Percentiles rank a stretch among this genome's conserved stretches.
phyloP scores from a whole-genome alignment of 2,329 filamentous ascomycete species.

The Daldinia sp. region DNA sequence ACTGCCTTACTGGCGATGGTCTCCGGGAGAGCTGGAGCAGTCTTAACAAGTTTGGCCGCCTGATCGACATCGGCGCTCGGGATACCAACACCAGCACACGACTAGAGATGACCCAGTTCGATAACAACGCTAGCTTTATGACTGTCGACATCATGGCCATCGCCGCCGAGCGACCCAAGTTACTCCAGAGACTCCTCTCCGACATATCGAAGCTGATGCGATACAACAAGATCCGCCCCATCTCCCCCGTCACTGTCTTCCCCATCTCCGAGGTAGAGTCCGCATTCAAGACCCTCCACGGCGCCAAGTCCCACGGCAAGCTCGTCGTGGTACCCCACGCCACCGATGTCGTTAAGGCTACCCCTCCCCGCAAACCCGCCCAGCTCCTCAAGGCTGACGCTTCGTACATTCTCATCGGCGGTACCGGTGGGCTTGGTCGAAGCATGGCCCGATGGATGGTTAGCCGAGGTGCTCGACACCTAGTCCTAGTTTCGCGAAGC shows the following conservation, averaged over 20 bases:
- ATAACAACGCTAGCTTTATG: constrained; percentile 56
- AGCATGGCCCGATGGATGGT: constrained; percentile 60
- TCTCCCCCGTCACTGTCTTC: constrained; percentile 49
- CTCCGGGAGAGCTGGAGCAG: constrained; percentile 45
- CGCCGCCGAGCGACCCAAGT: constrained; percentile 44
- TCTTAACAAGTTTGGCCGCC: constrained; percentile 45
- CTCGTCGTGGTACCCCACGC: constrained; percentile 54
- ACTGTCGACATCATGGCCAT: constrained; percentile 57
- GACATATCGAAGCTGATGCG: constrained; percentile 44
- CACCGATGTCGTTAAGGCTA: constrained; percentile 54
- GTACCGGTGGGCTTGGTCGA: constrained; percentile 60
- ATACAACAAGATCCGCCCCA: constrained; percentile 44
- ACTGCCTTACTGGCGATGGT: constrained; percentile 43
- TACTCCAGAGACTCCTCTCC: constrained; percentile 42
- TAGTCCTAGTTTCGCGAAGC: constrained; percentile 59
- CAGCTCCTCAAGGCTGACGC: constrained; percentile 52
- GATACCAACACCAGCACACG: constrained; percentile 44
- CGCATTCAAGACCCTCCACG: constrained; percentile 55
- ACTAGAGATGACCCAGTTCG: constrained; percentile 60
- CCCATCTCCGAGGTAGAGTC: constrained; percentile 49
- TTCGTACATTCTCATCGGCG: constrained; percentile 61
- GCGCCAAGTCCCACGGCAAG: constrained; percentile 53
- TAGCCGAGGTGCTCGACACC: constrained; percentile 55
- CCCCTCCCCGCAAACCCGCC: constrained; percentile 48
- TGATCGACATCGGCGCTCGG: constrained; percentile 43